Conservation (phyloP, 2,329 filamentous ascomycete species). For the Fusarium brachygibbosum region DNA sequence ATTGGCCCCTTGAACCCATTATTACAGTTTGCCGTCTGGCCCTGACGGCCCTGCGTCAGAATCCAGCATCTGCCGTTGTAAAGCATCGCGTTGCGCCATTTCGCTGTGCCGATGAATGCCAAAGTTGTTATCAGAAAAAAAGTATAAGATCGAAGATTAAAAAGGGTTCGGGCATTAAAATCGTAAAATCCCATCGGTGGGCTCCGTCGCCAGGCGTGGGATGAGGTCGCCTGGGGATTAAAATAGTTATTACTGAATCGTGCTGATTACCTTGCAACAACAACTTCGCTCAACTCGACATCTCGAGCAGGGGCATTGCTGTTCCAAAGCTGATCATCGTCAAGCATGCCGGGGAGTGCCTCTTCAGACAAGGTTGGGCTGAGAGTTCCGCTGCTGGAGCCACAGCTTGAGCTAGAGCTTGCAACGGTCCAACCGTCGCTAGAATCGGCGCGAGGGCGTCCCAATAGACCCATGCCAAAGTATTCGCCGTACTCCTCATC, state of each 20-base stretch:
- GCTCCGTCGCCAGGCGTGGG: slow-evolving; percentile 25
- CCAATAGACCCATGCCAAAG: slow-evolving; percentile 63
- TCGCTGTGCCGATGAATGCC: slow-evolving; percentile 59
- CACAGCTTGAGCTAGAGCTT: slow-evolving; percentile 79
- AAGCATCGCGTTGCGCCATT: slow-evolving; percentile 55
- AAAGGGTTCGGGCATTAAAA: slow-evolving; percentile 50
- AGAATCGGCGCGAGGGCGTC: slow-evolving; percentile 62
- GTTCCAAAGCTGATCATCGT: slow-evolving; percentile 52
- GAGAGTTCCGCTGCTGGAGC: slow-evolving; percentile 63
- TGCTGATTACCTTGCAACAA: slow-evolving; percentile 56
- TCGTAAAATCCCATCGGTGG: slow-evolving; percentile 43
- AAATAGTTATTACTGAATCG: slow-evolving; percentile 10
- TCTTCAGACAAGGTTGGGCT: slow-evolving; percentile 65
- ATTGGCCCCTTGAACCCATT: slow-evolving; percentile 44
- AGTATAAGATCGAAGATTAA: slow-evolving; percentile 53
- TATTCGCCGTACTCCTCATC: slow-evolving; percentile 65
- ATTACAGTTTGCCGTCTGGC: slow-evolving; percentile 47
- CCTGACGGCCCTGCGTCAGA: slow-evolving; percentile 50
- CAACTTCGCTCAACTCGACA: slow-evolving; percentile 62
- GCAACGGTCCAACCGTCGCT: slow-evolving; percentile 93
- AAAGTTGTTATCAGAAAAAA: slow-evolving; percentile 54
- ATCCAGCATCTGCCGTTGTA: slow-evolving; percentile 44
- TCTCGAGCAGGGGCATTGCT: slow-evolving; percentile 53
- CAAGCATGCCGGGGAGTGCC: slow-evolving; percentile 52
- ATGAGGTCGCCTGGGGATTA: slow-evolving; percentile 29